A percentile compares a stretch with the other conserved stretches of the same genome.
phyloP scores from a whole-genome alignment of 306 rosid species.

The Medicago arabica region DNA sequence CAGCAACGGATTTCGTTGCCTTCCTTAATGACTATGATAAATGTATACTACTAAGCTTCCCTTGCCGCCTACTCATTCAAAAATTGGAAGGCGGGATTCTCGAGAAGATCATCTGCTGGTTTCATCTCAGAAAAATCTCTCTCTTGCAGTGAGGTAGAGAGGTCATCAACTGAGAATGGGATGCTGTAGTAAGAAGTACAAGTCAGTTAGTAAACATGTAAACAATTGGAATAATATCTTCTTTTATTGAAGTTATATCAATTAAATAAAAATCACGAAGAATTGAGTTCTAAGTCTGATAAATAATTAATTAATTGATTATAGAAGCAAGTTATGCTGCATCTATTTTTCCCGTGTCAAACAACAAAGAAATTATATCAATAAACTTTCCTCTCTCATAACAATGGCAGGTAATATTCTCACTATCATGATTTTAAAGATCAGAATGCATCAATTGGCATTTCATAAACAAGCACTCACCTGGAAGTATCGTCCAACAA shows the following conservation, averaged over 20 bases:
- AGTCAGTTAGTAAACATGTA: slow-evolving; percentile 14
- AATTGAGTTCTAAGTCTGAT: slow-evolving; percentile 12
- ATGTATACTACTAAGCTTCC: slow-evolving; percentile 47
- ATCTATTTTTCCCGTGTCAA: slow-evolving; percentile 15
- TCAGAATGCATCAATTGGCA: slow-evolving; percentile 23
- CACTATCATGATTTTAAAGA: slow-evolving; percentile 18
- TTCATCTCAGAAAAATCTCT: slow-evolving; percentile 87
- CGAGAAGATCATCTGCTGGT: slow-evolving; percentile 84
- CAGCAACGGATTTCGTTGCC: slow-evolving; percentile 47
- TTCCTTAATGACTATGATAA: slow-evolving; percentile 44
- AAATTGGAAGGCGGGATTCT: slow-evolving; percentile 92
- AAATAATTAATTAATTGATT: slow-evolving; percentile 21
- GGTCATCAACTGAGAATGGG: slow-evolving; percentile 97
- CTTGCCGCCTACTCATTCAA: slow-evolving; percentile 75
- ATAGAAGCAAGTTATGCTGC: slow-evolving; percentile 7
- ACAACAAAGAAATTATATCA: slow-evolving; percentile 23
- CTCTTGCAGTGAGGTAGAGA: slow-evolving; percentile 81
- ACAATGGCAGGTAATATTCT: slow-evolving; percentile 18
- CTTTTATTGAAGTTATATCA: slow-evolving; percentile 22
- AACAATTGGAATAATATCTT: slow-evolving; percentile 7
- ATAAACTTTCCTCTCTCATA: background rate
- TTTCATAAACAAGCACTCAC: slow-evolving; percentile 52
- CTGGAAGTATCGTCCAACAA: slow-evolving; percentile 97
- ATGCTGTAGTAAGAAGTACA: slow-evolving; percentile 62
- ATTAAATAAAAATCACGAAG: background rate